These are phyloP conservation scores for Tephrocybe sp. DNA, from an alignment of 768 basidiomycete species.

Conservation along the genomic window DNA sequence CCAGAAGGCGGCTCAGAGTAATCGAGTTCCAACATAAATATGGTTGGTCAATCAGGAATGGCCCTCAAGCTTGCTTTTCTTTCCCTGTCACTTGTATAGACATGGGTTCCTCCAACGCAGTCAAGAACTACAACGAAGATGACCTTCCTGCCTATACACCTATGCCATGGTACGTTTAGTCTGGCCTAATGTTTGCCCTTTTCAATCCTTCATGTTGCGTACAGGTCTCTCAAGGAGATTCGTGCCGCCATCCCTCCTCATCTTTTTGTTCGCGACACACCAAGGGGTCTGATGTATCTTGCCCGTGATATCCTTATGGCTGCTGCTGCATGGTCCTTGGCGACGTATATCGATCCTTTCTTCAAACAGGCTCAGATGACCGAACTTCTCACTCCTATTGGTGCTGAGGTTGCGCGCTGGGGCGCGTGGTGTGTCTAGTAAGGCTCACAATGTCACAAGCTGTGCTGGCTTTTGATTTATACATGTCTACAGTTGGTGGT, in stretches of 20 bases:
- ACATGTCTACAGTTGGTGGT: conserved; percentile 50
- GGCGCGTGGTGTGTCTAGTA: conserved; percentile 47
- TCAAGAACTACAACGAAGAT: conserved; percentile 35
- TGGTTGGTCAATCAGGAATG: background rate
- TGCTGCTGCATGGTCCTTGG: conserved; percentile 40
- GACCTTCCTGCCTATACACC: conserved; percentile 42
- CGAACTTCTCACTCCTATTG: conserved; percentile 29
- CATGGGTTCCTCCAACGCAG: conserved; percentile 12
- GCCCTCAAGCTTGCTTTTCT: conserved; percentile 4
- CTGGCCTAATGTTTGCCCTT: background rate
- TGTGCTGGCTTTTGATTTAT: background rate
- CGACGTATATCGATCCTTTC: conserved; percentile 43
- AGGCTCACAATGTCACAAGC: conserved; percentile 16
- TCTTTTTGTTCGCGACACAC: conserved; percentile 43
- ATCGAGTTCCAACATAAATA: conserved; percentile 11
- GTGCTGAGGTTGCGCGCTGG: conserved; percentile 40
- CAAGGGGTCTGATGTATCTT: conserved; percentile 41
- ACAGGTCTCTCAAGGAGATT: conserved; percentile 50
- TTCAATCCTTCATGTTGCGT: background rate
- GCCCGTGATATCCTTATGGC: conserved; percentile 47
- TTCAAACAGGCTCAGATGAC: conserved; percentile 25
- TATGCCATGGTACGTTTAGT: conserved; percentile 45
- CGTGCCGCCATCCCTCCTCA: conserved; percentile 47
- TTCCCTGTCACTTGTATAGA: conserved; percentile 10
- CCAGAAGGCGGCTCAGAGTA: conserved; percentile 11